Evolutionary conservation across 106 monocot species (phyloP), one percentile per base, ranked within the genome.

Genomic region (Posidonia australis): DNA sequence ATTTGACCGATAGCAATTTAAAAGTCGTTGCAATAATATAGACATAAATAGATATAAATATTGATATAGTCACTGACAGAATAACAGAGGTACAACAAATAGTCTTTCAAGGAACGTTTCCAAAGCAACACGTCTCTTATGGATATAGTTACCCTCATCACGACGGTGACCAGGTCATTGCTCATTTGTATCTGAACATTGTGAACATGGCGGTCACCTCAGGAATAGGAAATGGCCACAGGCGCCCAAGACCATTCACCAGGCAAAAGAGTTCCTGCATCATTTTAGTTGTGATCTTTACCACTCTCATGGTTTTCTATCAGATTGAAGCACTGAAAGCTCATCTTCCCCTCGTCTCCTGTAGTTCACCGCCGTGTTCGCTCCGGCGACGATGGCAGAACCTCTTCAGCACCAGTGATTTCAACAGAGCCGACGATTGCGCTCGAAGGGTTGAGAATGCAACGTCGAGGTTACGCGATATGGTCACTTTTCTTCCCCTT

Each of bases 401-500:
- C 27, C 59, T 17, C 29, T 31, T n/a, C n/a, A n/a, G 25, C 45
- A 22, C 17, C 26, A 27, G 16, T 47, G 68, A 21, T 10, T 2
- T 18, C 9, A 17, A 11, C 21, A 10, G 23, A 66, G 28, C 1
- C 48, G 51, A 24, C 23, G 25, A 24, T 16, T 48, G 26, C 30
- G 25, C 42, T 26, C 9, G 16, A 24, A 51, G 31, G 36, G 60
- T 59, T 51, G 51, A 70, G 22, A 16, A 2, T 6, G 13, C 65
- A 26, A 42, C 54, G 5, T 56, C 65, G 23, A 64, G 66, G 31
- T 80, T 81, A 13, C 79, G 68, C 14, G 74, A 76, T 55, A 69
- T 74, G 2, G 46, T 82, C 66, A 74, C 74, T 12, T 92, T 88
- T 73, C 79, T 80, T 54, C 84, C 85, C 5, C 69, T 92, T 16